These are phyloP conservation scores for Pichia insulana DNA, from an alignment of 805 yeast species.

Conservation along the genomic window DNA sequence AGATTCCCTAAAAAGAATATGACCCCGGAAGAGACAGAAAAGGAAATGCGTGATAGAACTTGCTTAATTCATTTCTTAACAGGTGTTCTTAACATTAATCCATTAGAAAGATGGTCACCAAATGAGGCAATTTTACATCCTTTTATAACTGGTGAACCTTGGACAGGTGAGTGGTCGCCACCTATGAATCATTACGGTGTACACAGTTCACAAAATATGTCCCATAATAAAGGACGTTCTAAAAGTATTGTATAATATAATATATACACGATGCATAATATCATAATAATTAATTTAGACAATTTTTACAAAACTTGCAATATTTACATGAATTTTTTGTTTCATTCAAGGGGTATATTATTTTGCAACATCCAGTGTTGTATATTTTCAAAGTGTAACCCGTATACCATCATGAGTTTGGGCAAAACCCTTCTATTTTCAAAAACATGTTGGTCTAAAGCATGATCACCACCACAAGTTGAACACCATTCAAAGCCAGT, in stretches of 20 bases:
- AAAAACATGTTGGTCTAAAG: too few species aligned
- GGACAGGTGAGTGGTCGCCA: slow-evolving; percentile 46
- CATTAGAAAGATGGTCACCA: slow-evolving; percentile 93
- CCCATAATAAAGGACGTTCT: neutral
- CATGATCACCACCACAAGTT: too few species aligned
- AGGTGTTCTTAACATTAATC: slow-evolving; percentile 76
- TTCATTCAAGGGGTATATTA: too few species aligned
- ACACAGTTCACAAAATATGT: slow-evolving; percentile 6
- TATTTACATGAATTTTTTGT: too few species aligned
- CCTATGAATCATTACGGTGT: slow-evolving; percentile 22
- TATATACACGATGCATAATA: neutral
- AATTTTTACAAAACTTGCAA: too few species aligned
- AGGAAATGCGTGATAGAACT: slow-evolving; percentile 64
- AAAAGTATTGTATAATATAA: slow-evolving; percentile 2
- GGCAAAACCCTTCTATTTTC: too few species aligned
- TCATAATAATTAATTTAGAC: neutral
- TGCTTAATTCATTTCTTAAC: slow-evolving; percentile 67
- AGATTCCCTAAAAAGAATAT: slow-evolving; percentile 54
- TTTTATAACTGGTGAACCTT: slow-evolving; percentile 59
- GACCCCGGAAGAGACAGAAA: slow-evolving; percentile 46
- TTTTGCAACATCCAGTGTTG: too few species aligned
- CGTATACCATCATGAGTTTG: too few species aligned
- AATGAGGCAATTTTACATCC: slow-evolving; percentile 92
- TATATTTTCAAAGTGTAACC: too few species aligned
- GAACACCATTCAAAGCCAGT: too few species aligned